Evolutionary conservation across 805 yeast species (phyloP).

Genomic region (Candida silvicultrix): DNA sequence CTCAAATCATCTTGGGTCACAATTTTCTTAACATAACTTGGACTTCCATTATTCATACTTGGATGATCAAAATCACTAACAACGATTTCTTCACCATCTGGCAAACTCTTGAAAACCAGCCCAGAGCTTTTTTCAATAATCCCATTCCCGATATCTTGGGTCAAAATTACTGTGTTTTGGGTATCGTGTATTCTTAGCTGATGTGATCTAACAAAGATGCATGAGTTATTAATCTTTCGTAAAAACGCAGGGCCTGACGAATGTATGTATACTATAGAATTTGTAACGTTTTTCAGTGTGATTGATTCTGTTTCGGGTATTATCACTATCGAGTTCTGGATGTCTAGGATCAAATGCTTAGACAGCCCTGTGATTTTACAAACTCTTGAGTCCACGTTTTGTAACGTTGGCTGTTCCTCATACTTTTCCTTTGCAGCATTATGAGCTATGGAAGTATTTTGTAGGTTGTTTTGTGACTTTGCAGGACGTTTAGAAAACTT

Average conservation of each 20-base stretch:
- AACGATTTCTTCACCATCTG: conserved; percentile 4
- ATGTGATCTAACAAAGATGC: conserved; percentile 13
- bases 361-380: background rate
- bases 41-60: conserved; percentile 8
- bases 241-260: conserved; percentile 15
- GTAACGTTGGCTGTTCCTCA: background rate
- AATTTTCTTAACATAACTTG: conserved; percentile 2
- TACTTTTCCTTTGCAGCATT: too few relatives aligned
- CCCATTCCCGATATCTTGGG: conserved; percentile 2
- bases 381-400: background rate
- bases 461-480: background rate
- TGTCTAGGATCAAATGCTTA: conserved; percentile 1
- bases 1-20: background rate
- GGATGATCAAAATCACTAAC: conserved; percentile 20
- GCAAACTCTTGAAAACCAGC: conserved; percentile 4
- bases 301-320: conserved; percentile 5
- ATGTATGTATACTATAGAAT: conserved; percentile 8
- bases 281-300: conserved; percentile 6
- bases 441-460: too few relatives aligned
- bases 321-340: conserved; percentile 5
- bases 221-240: conserved; percentile 5
- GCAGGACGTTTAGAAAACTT: conserved; percentile 2
- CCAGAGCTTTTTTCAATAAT: conserved; percentile 15
- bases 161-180: conserved; percentile 1
- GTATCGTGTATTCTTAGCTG: conserved; percentile 19